Conservation (phyloP, 129 eudicot species). For the Arctium minus region DNA sequence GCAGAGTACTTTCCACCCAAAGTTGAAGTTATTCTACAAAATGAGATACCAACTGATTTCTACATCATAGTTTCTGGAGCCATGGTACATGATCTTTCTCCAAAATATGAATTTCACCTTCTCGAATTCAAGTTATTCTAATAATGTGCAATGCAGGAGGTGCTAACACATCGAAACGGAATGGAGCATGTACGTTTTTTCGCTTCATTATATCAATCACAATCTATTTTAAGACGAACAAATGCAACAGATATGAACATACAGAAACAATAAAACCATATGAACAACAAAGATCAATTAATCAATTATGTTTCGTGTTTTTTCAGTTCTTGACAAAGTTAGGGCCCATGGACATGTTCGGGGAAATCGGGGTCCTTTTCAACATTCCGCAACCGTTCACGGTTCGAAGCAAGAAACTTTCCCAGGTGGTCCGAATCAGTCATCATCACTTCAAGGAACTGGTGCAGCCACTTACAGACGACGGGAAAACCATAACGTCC, state of each 20-base stretch:
- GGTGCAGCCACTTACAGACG: slow-evolving; percentile 48
- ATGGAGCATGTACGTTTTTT: slow-evolving; percentile 57
- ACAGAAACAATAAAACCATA: no score
- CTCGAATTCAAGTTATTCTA: slow-evolving; percentile 3
- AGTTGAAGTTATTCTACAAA: slow-evolving; percentile 71
- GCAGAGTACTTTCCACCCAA: slow-evolving; percentile 82
- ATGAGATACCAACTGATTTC: slow-evolving; percentile 81
- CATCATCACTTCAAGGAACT: slow-evolving; percentile 73
- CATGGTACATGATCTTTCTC: slow-evolving; percentile 44
- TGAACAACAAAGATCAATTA: background rate
- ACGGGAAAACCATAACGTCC: slow-evolving; percentile 47
- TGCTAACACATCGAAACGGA: slow-evolving; percentile 47
- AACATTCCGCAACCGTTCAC: slow-evolving; percentile 82
- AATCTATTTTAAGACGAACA: background rate
- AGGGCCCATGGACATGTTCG: slow-evolving; percentile 59
- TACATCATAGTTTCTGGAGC: slow-evolving; percentile 70
- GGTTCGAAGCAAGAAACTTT: slow-evolving; percentile 71
- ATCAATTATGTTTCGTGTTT: slow-evolving; percentile 4
- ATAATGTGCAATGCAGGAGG: slow-evolving; percentile 50
- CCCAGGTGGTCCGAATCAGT: slow-evolving; percentile 71
- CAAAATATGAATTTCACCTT: background rate
- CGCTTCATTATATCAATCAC: background rate
- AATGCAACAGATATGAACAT: no score
- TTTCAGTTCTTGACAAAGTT: slow-evolving; percentile 44
- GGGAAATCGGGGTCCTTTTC: slow-evolving; percentile 70